Conservation (phyloP, 768 basidiomycete species). For the Macrolepiota albuminosa region DNA sequence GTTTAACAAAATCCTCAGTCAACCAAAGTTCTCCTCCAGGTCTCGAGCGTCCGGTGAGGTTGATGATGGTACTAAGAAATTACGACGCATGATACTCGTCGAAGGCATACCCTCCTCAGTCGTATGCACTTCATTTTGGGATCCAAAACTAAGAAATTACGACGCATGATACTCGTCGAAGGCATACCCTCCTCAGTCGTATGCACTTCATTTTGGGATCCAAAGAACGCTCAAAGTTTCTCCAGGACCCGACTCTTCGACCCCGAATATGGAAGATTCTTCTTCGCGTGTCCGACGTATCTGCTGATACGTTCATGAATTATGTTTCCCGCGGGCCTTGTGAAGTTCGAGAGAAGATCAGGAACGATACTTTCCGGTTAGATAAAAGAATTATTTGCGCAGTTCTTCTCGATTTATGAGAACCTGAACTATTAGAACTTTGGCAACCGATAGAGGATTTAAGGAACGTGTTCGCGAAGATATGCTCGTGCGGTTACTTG, state of each 20-base stretch:
- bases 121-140: conserved; percentile 38
- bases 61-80: conserved; percentile 81
- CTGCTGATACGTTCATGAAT: conserved; percentile 68
- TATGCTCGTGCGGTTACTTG: conserved; percentile 92
- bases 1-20: conserved; percentile 76
- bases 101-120: conserved; percentile 81
- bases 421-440: conserved; percentile 46
- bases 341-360: conserved; percentile 85
- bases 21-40: conserved; percentile 61
- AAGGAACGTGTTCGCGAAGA: conserved; percentile 96
- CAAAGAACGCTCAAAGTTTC: not conserved
- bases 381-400: conserved; percentile 1
- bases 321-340: conserved; percentile 85
- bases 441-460: conserved; percentile 97
- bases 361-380: conserved; percentile 95
- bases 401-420: not conserved
- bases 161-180: conserved; percentile 85
- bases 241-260: conserved; percentile 74
- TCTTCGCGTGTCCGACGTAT: conserved; percentile 72
- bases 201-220: conserved; percentile 25
- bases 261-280: conserved; percentile 95
- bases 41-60: conserved; percentile 54
- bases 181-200: conserved; percentile 80
- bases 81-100: conserved; percentile 82
- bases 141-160: conserved; percentile 83